phyloP scores from a whole-genome alignment of 441 rosid species.

The Pelargonium cotyledonis region DNA sequence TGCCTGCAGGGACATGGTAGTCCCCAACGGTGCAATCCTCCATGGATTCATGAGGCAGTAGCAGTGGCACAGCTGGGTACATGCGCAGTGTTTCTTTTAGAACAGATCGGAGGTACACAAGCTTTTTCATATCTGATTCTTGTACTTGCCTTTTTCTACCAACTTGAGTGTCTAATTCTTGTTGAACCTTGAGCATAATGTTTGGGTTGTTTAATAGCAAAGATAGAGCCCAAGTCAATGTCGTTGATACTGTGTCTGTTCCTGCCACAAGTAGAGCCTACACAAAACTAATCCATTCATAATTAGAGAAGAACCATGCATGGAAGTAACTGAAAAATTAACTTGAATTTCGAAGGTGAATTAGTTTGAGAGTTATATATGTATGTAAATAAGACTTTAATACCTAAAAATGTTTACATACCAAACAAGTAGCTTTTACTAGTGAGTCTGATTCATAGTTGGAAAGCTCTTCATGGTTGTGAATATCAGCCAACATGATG shows the following conservation, averaged over 20 bases:
- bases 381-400: too few species aligned
- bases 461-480: background rate
- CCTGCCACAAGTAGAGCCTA: slow-evolving; percentile 20
- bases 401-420: too few species aligned
- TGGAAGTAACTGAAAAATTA: too few species aligned
- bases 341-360: too few species aligned
- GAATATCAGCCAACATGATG: slow-evolving; percentile 21
- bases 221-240: slow-evolving; percentile 27
- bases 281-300: too few species aligned
- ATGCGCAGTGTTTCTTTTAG: slow-evolving; percentile 29
- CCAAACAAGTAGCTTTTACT: slow-evolving; percentile 28
- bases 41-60: slow-evolving; percentile 19
- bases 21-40: slow-evolving; percentile 23
- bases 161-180: slow-evolving; percentile 24
- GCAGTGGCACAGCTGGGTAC: slow-evolving; percentile 13
- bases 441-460: slow-evolving; percentile 21
- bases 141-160: slow-evolving; percentile 20
- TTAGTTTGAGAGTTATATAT: too few species aligned
- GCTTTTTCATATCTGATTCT: slow-evolving; percentile 19
- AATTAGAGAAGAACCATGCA: too few species aligned
- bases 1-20: slow-evolving; percentile 12
- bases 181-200: slow-evolving; percentile 17
- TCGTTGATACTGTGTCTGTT: slow-evolving; percentile 19
- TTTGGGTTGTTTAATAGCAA: slow-evolving; percentile 24
- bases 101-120: slow-evolving; percentile 25